Conservation (phyloP, 2,329 filamentous ascomycete genomes). For the Fusarium protoensiforme region DNA sequence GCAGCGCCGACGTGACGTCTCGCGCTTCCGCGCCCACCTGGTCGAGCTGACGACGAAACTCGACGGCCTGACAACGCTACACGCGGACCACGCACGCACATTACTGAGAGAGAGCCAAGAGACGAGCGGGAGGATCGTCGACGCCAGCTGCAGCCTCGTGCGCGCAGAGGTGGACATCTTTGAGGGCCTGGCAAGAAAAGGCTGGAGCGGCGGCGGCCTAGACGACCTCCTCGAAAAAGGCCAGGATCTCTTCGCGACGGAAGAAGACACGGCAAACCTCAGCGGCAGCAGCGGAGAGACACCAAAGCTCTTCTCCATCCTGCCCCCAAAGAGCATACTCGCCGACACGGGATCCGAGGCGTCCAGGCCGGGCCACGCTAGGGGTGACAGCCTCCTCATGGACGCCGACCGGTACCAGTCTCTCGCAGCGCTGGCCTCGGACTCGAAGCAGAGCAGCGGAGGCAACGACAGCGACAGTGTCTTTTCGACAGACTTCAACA, state of each 20-base stretch:
- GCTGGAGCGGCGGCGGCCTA: constrained; percentile 74
- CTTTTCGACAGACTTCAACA: constrained; percentile 65
- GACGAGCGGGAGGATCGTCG: constrained; percentile 70
- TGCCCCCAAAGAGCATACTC: constrained; percentile 72
- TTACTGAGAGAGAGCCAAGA: constrained; percentile 73
- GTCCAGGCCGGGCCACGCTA: constrained; percentile 51
- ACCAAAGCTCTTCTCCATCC: constrained; percentile 70
- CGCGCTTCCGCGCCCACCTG: constrained; percentile 69
- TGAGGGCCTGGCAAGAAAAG: constrained; percentile 73
- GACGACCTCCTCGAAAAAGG: constrained; percentile 74
- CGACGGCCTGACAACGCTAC: constrained; percentile 70
- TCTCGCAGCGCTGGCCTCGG: constrained; percentile 59
- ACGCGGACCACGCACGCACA: constrained; percentile 69
- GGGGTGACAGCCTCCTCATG: constrained; percentile 66
- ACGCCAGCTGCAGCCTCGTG: constrained; percentile 73
- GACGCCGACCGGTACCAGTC: constrained; percentile 68
- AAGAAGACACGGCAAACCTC: constrained; percentile 48
- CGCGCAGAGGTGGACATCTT: constrained; percentile 78
- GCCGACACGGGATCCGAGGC: constrained; percentile 60
- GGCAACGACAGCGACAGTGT: constrained; percentile 61
- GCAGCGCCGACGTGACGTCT: constrained; percentile 69
- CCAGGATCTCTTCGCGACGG: constrained; percentile 67
- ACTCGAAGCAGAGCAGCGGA: constrained; percentile 40
- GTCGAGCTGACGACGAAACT: constrained; percentile 71
- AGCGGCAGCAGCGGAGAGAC: constrained; percentile 48